phyloP scores from a whole-genome alignment of 2,329 filamentous ascomycete species.

The Ramichloridium luteum region DNA sequence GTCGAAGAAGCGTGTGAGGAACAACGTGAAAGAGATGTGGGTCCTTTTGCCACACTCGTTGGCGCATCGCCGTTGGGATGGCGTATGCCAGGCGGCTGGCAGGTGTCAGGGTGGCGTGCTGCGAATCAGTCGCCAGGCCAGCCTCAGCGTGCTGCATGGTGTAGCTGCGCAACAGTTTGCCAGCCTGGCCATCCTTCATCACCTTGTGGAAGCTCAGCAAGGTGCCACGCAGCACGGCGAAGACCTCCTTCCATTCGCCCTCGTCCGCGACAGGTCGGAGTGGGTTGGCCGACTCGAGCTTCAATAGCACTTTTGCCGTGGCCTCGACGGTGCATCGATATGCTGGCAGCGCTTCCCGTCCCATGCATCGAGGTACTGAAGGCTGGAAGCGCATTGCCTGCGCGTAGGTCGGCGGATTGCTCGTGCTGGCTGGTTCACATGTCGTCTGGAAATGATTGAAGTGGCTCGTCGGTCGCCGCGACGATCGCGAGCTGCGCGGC shows the following conservation, averaged over 20 bases:
- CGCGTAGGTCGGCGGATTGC: conserved; percentile 24
- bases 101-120: conserved; percentile 40
- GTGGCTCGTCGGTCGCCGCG: conserved; percentile 22
- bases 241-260: conserved; percentile 33
- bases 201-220: conserved; percentile 52
- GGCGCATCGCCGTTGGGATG: conserved; percentile 28
- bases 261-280: conserved; percentile 16
- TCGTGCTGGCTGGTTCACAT: conserved; percentile 17
- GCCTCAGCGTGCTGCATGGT: conserved; percentile 64
- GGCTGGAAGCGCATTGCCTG: conserved; percentile 12
- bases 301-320: conserved; percentile 22
- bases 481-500: conserved; percentile 7
- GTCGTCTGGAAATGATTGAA: conserved; percentile 25
- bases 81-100: conserved; percentile 35
- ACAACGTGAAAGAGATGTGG: conserved; percentile 34
- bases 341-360: conserved; percentile 19
- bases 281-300: conserved; percentile 24
- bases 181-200: conserved; percentile 42
- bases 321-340: conserved; percentile 24
- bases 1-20: conserved; percentile 52
- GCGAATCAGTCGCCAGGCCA: conserved; percentile 60
- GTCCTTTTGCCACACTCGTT: conserved; percentile 33
- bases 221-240: conserved; percentile 55
- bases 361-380: conserved; percentile 9
- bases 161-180: conserved; percentile 52